phyloP scores from a whole-genome alignment of 208 protist species.

The Acanthamoeba healyi region DNA sequence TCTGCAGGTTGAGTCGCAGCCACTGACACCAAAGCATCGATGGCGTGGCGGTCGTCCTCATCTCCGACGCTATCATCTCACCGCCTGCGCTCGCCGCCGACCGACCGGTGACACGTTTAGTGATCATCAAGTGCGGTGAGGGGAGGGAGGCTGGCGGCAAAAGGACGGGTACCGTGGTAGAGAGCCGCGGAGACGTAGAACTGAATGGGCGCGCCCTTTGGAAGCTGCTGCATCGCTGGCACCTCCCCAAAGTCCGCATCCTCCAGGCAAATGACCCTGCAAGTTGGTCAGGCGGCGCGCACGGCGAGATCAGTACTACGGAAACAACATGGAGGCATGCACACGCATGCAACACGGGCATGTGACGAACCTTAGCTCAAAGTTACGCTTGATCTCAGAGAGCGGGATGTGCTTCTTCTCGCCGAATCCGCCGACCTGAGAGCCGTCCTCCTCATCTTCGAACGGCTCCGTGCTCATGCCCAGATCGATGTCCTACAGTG shows the following conservation, averaged over 20 bases:
- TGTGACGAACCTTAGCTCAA: background rate
- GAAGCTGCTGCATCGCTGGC: background rate
- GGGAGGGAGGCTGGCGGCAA: no score
- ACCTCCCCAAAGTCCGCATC: conserved; percentile 10
- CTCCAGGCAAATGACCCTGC: background rate
- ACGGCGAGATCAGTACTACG: no score
- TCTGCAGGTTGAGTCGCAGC: background rate
- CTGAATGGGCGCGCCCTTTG: background rate
- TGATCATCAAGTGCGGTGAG: background rate
- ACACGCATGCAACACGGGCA: no score
- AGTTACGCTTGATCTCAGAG: conserved; percentile 5
- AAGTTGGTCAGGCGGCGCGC: no score
- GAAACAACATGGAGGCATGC: background rate
- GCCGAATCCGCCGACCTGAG: background rate
- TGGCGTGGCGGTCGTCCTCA: background rate
- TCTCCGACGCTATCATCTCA: background rate
- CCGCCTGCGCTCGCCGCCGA: no score
- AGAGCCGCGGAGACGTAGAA: background rate
- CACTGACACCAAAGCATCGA: conserved; percentile 8
- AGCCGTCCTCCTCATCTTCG: background rate
- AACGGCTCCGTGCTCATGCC: background rate
- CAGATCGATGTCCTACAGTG: background rate
- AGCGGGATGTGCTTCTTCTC: conserved; percentile 4
- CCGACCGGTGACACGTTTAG: no score
- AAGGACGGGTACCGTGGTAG: background rate